phyloP scores from a whole-genome alignment of 148 eudicot species.

The Rhododendron ovatum region DNA sequence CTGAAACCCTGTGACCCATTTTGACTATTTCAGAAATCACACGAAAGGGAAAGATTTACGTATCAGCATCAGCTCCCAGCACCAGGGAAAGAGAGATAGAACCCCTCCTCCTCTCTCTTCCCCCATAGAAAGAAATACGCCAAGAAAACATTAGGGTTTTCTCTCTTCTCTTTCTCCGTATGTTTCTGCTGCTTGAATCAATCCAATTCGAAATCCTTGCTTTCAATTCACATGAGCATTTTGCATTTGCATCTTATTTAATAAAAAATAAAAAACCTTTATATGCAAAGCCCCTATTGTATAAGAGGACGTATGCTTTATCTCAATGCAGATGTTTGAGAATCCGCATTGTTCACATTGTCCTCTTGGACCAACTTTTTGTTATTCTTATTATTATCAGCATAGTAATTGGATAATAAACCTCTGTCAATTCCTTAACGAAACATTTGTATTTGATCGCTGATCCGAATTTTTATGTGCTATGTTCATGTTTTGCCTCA shows the following conservation, averaged over 20 bases:
- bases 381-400: not conserved
- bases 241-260: not conserved
- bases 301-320: not conserved
- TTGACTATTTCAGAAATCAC: not conserved
- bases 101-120: not conserved
- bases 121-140: not conserved
- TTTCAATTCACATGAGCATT: not conserved
- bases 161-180: not conserved
- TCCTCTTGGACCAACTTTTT: not conserved
- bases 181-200: not conserved
- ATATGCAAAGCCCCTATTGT: not conserved
- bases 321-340: not conserved
- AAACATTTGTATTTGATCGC: not conserved
- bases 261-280: not conserved
- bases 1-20: not conserved
- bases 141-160: not conserved
- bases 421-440: not conserved
- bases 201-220: not conserved
- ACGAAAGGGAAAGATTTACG: not conserved
- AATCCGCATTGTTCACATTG: not conserved
- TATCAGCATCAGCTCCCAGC: not conserved
- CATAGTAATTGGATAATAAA: not conserved
- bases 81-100: not conserved
- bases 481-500: not conserved
- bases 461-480: not conserved